Base-by-base conservation (phyloP, 2,329 filamentous ascomycete species). In the Coleophoma eucalyptorum region DNA sequence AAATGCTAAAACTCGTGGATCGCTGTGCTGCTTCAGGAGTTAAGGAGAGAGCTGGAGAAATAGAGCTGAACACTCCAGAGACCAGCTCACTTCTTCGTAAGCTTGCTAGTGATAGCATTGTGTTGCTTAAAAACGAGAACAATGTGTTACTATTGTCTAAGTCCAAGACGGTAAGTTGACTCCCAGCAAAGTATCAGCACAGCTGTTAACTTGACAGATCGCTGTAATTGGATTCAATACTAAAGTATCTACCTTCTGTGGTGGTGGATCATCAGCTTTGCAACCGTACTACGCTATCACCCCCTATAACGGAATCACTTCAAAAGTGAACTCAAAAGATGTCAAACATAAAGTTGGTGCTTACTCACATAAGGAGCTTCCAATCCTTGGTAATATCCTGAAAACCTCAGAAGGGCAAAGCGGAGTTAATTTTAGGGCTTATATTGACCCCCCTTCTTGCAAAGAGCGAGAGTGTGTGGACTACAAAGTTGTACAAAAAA, bases 241-340 rank as follows among this genome's bases (percentile, higher is more conserved):
- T 18, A 80, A 78, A 61, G 63, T 73, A 16, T 70, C 77, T 0
- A 77, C 74, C 1, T 80, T 78, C 55, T 77, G 83, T 58, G 84
- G 84, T 21, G 84, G 84, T 52, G 84, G 84, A 20, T 86, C 81
- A 4, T 84, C 84, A 2, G 76, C 79, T 1, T 65, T 81, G 34
- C 65, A 67, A 6, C 71, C 77, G 3, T 87, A 87, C 70, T 83
- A 84, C 53, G 84, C 85, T 42, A 75, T 89, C 20, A 89, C 83
- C 0, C 87, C 87, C 3, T 81, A 85, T 16, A 83, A 87, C 49
- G 86, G 86, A 12, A 87, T 90, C 59, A 76, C 74, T 32, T 72
- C 71, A 33, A 78, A 79, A 61, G 66, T 77, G 1, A 59, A 58
- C 4, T 65, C 63, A 0, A 41, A 35, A n/a, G 49, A 67, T 3